Conservation (phyloP, 192 early-diverging fungal species). For the Coemansia sp. region DNA sequence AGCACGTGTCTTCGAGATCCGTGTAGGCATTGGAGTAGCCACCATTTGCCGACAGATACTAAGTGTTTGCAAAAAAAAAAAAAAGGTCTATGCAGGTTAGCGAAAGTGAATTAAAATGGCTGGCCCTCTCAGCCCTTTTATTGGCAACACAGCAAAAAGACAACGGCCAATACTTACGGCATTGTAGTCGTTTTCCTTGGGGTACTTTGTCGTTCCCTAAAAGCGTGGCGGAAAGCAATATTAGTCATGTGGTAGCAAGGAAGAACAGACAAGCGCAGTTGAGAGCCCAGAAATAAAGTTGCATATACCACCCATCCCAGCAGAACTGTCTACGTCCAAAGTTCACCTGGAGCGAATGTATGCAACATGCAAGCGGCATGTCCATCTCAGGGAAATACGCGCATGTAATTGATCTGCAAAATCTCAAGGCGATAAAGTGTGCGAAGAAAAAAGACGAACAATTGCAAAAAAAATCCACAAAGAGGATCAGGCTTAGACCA, state of each 20-base stretch:
- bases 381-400: background rate
- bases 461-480: constrained; percentile 2
- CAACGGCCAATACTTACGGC: constrained; percentile 24
- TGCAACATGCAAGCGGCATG: background rate
- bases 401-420: constrained; percentile 1
- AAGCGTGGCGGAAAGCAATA: background rate
- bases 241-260: background rate
- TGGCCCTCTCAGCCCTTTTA: background rate
- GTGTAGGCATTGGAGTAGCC: constrained; percentile 56
- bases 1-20: constrained; percentile 50
- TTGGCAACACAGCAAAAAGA: background rate
- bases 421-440: background rate
- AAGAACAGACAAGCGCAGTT: background rate
- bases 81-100: background rate
- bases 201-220: constrained; percentile 69
- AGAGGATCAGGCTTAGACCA: constrained; percentile 5
- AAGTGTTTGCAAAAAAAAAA: background rate
- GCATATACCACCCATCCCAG: background rate
- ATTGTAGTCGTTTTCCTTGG: constrained; percentile 73
- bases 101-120: background rate
- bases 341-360: background rate
- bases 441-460: background rate
- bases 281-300: background rate
- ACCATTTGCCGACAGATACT: constrained; percentile 43
- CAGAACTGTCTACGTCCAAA: background rate